A percentile compares a stretch with the other conserved stretches of the same genome.
These are phyloP conservation scores for Adiantum capillusveneris DNA, from an alignment of 75 land plant species.

Conservation along the genomic window DNA sequence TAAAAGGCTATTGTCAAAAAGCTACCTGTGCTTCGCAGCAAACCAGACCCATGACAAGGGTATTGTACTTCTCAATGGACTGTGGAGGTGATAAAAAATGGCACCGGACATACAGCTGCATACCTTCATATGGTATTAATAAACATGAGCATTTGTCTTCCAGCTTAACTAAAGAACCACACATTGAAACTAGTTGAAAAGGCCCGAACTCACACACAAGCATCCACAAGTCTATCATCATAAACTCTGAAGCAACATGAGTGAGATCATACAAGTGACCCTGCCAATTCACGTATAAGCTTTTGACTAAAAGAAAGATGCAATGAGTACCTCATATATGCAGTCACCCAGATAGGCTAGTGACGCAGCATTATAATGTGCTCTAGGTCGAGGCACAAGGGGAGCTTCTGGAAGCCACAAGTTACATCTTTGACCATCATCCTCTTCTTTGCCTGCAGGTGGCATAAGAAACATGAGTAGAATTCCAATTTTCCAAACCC, in stretches of 20 bases:
- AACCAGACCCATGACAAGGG: constrained; percentile 78
- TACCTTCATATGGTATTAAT: constrained; percentile 7
- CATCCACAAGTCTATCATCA: too few species aligned
- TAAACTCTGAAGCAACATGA: too few species aligned
- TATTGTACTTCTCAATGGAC: constrained; percentile 78
- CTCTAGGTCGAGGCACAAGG: constrained; percentile 63
- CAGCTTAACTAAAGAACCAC: neutral
- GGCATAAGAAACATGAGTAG: too few species aligned
- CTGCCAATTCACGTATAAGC: too few species aligned
- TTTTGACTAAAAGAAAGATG: neutral
- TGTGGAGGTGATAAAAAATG: constrained; percentile 90
- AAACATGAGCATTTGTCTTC: neutral
- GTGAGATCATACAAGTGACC: too few species aligned
- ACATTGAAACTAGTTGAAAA: neutral
- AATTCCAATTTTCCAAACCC: too few species aligned
- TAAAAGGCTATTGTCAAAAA: neutral
- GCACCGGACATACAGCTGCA: constrained; percentile 94
- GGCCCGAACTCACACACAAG: too few species aligned
- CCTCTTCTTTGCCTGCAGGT: neutral
- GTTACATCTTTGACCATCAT: neutral
- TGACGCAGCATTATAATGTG: constrained; percentile 72
- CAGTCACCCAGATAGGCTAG: constrained; percentile 92
- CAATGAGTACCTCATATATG: constrained; percentile 69
- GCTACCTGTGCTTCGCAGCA: constrained; percentile 96
- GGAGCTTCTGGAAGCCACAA: constrained; percentile 76